These are phyloP conservation scores for Apiotrichum siamense DNA, from an alignment of 1,284 basidiomycete species.

Conservation along the genomic window DNA sequence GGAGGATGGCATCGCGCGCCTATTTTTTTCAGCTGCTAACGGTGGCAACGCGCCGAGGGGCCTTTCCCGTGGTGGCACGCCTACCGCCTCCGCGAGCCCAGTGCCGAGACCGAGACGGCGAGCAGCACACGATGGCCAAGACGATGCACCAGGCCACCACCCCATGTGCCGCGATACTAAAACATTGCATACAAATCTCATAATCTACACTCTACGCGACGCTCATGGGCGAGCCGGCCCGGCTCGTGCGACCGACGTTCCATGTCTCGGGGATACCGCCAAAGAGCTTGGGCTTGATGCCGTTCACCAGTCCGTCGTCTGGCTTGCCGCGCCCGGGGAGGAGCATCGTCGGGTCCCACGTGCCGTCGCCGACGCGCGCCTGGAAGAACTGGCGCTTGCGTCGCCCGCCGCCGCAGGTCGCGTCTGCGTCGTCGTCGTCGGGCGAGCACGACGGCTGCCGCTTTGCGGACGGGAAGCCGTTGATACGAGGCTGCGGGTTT, in stretches of 20 bases:
- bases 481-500: constrained; percentile 18
- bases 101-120: too few relatives aligned
- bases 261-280: constrained; percentile 21
- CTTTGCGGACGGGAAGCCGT: constrained; percentile 18
- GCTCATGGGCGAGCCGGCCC: constrained; percentile 31
- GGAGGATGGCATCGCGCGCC: too few relatives aligned
- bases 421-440: constrained; percentile 11
- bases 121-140: too few relatives aligned
- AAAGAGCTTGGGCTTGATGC: constrained; percentile 21
- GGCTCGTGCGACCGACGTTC: constrained; percentile 19
- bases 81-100: too few relatives aligned
- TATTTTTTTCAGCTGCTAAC: background rate
- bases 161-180: background rate
- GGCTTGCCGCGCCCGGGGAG: constrained; percentile 9
- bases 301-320: constrained; percentile 15
- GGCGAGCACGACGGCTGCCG: constrained; percentile 14
- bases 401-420: too few relatives aligned
- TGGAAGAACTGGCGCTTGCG: constrained; percentile 23
- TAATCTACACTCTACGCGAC: constrained; percentile 14
- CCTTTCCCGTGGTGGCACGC: too few relatives aligned
- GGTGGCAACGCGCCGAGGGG: too few relatives aligned
- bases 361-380: constrained; percentile 13
- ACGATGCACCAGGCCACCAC: too few relatives aligned
- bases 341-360: constrained; percentile 16
- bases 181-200: constrained; percentile 3